Conservation (phyloP, 208 protist genomes). For the Leishmania guyanensis region DNA sequence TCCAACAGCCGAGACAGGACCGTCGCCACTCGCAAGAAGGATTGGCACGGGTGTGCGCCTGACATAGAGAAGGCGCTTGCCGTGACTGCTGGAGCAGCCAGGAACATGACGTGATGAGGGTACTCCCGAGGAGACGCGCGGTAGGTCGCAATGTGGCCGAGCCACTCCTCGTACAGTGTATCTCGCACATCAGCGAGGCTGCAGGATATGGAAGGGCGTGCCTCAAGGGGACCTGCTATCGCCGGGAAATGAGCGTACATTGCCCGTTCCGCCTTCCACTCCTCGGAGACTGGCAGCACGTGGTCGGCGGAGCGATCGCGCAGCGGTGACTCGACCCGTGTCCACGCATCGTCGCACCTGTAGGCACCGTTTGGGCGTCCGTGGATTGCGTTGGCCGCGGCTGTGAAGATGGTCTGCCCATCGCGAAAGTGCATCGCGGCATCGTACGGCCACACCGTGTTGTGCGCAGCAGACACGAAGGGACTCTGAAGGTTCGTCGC, state of each 20-base stretch:
- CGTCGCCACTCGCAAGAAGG: conserved; percentile 7
- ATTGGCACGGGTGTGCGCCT: neutral
- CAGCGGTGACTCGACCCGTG: neutral
- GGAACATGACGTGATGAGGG: conserved; percentile 38
- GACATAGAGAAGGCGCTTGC: neutral
- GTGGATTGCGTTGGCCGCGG: conserved; percentile 24
- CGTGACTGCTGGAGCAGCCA: neutral
- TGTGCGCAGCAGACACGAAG: conserved; percentile 26
- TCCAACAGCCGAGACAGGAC: conserved; percentile 19
- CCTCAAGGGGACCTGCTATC: neutral
- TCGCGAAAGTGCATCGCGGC: neutral
- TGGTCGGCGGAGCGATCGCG: neutral
- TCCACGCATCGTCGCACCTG: conserved; percentile 9
- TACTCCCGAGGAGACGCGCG: conserved; percentile 35
- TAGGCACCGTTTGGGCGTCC: conserved; percentile 20
- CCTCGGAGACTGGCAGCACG: conserved; percentile 6
- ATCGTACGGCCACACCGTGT: conserved; percentile 28
- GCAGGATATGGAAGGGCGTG: neutral
- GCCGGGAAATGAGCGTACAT: conserved; percentile 6
- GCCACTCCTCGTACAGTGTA: conserved; percentile 30
- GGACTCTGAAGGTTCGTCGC: conserved; percentile 21
- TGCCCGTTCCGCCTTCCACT: conserved; percentile 14
- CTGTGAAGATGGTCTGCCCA: conserved; percentile 16
- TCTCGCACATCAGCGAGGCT: neutral
- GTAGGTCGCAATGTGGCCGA: conserved; percentile 19